Base-by-base conservation (phyloP, 176 grass and related monocot species). In the Aegilops sharonensis region DNA sequence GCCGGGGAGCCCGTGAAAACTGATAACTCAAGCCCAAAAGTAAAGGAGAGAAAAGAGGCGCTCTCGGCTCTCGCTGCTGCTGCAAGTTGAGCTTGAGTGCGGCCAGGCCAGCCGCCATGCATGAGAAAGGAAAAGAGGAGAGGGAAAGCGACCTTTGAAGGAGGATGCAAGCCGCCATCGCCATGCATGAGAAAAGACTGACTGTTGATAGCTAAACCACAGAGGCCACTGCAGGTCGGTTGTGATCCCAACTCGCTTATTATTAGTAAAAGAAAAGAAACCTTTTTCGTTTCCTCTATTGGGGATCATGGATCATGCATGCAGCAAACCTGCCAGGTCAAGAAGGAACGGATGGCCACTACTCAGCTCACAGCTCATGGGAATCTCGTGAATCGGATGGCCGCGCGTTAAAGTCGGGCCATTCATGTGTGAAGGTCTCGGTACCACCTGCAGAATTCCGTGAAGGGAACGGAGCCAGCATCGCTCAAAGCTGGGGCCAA, bases 1-100 rank as follows among this genome's bases (percentile, higher is more conserved):
- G 50, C 1, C 50, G 76, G 75, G 56, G 43, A 43, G 60, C 76
- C 50, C 81, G 67, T 85, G 87, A 66, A 43, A 73, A 27, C 3
- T 54, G 68, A 76, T 48, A 60, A 25, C 25, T 25, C 25, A 25
- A 25, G 25, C 25, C 25, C 48, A 25, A 31, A 82, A 81, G 47
- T 15, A 75, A 5, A 73, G 69, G 36, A 8, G 36, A 37, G 36
- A 6, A 7, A 37, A 2, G 36, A 2, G 36, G 36, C 36, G 36
- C 36, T 37, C 6, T 37, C 36, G 6, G 43, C 43, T 47, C 5
- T 54, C 50, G 50, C 50, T 18, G 50, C 50, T 15, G 48, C 48
- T 5, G 50, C 50, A 54, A 54, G 50, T 54, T 54, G 50, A 40
- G 36, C 36, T 37, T 37, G 36, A 37, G 7, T 37, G 7, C 36